phyloP scores from a whole-genome alignment of 73 alveolate genomes.

The Paramecium sonneborni region DNA sequence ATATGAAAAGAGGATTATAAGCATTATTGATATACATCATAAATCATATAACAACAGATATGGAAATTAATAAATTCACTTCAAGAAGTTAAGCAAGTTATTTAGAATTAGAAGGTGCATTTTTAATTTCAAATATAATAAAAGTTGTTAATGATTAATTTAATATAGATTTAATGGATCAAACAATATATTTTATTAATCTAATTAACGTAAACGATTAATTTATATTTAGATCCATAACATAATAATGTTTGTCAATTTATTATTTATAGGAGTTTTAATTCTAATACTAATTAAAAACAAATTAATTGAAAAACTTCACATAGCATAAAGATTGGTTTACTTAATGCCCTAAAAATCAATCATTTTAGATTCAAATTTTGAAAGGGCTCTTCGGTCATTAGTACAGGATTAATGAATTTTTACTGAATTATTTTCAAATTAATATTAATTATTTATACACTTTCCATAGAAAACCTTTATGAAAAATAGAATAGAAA shows the following conservation, averaged over 20 bases:
- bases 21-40: not conserved
- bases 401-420: not conserved
- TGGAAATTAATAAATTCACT: slow-evolving; percentile 15
- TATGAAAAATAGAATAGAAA: too few relatives aligned
- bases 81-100: not conserved
- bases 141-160: not conserved
- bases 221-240: not conserved
- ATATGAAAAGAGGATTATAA: slow-evolving; percentile 16
- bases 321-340: not conserved
- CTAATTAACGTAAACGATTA: not conserved
- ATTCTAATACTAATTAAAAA: not conserved
- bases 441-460: too few relatives aligned
- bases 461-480: too few relatives aligned
- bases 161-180: not conserved
- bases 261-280: not conserved
- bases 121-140: not conserved
- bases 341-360: not conserved
- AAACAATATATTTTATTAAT: not conserved
- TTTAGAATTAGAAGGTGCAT: slow-evolving; percentile 39
- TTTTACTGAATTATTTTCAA: not conserved
- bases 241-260: not conserved
- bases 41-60: slow-evolving; percentile 17
- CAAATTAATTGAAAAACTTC: not conserved
- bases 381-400: not conserved
- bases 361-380: not conserved